phyloP scores from a whole-genome alignment of 495 filamentous ascomycete species.

The Trichoderma asperelloides region DNA sequence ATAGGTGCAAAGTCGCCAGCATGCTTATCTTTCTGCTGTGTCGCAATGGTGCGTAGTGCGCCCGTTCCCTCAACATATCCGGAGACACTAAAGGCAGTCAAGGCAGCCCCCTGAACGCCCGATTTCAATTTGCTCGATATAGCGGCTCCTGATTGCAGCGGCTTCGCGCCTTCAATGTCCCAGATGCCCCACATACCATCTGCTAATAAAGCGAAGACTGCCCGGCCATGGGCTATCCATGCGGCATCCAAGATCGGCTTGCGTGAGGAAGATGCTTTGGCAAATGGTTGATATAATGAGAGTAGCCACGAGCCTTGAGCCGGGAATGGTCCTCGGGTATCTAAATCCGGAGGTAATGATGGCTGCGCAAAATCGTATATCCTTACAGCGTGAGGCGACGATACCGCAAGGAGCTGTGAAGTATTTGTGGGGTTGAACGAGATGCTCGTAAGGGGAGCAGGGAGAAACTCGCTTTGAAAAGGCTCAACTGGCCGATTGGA shows the following conservation, averaged over 20 bases:
- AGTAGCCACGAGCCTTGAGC: conserved; percentile 55
- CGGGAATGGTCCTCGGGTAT: conserved; percentile 39
- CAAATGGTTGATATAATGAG: conserved; percentile 61
- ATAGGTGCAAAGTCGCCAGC: conserved; percentile 58
- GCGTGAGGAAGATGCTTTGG: conserved; percentile 38
- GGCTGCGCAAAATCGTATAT: conserved; percentile 46
- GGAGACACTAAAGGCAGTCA: conserved; percentile 58
- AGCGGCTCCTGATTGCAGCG: conserved; percentile 32
- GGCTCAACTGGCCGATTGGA: conserved; percentile 39
- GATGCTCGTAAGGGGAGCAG: conserved; percentile 55
- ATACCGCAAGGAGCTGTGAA: conserved; percentile 58
- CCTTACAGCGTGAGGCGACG: conserved; percentile 58
- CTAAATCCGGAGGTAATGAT: conserved; percentile 35
- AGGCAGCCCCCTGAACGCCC: conserved; percentile 54
- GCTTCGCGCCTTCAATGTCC: conserved; percentile 65
- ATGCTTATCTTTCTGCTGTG: conserved; percentile 28
- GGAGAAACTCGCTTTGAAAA: conserved; percentile 55
- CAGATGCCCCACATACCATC: conserved; percentile 95
- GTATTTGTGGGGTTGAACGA: conserved; percentile 61
- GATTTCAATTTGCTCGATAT: conserved; percentile 48
- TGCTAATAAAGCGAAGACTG: conserved; percentile 63
- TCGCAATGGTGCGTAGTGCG: conserved; percentile 32
- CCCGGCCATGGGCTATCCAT: conserved; percentile 75
- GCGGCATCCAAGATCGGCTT: conserved; percentile 74
- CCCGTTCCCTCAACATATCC: conserved; percentile 54